phyloP scores from a whole-genome alignment of 805 yeast species.

The Nakazawaea populi region DNA sequence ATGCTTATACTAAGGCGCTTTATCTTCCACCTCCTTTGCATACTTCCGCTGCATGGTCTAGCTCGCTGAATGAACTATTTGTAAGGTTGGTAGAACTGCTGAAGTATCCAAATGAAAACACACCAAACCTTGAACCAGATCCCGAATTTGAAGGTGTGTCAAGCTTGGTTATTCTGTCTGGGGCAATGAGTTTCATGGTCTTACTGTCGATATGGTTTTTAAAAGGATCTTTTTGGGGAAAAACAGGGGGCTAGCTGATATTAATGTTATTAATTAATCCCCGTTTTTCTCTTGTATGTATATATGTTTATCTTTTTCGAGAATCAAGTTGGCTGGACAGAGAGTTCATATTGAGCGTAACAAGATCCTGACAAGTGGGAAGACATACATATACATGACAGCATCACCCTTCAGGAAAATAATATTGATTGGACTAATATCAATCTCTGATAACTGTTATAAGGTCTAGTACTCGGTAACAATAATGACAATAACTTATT shows the following conservation, averaged over 20 bases:
- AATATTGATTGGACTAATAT: too few relatives aligned
- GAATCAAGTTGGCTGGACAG: too few relatives aligned
- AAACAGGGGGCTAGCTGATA: not conserved
- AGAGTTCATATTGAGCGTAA: too few relatives aligned
- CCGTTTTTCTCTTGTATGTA: not conserved
- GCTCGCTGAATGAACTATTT: conserved; percentile 79
- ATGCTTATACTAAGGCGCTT: conserved; percentile 66
- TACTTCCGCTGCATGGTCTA: conserved; percentile 84
- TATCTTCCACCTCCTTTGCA: conserved; percentile 79
- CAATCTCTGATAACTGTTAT: too few relatives aligned
- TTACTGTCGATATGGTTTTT: conserved; percentile 61
- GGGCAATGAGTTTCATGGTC: conserved; percentile 64
- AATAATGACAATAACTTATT: too few relatives aligned
- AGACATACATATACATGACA: too few relatives aligned
- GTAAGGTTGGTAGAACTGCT: conserved; percentile 89
- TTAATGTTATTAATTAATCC: not conserved
- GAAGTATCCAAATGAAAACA: conserved; percentile 65
- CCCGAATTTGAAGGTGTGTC: conserved; percentile 43
- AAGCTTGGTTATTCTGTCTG: conserved; percentile 57
- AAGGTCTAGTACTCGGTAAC: too few relatives aligned
- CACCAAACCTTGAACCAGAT: conserved; percentile 73
- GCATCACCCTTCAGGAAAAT: too few relatives aligned
- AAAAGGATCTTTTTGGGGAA: conserved; percentile 37
- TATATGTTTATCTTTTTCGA: too few relatives aligned
- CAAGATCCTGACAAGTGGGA: too few relatives aligned